phyloP scores from a whole-genome alignment of 805 yeast genomes.

The Saturnispora halmiae region DNA sequence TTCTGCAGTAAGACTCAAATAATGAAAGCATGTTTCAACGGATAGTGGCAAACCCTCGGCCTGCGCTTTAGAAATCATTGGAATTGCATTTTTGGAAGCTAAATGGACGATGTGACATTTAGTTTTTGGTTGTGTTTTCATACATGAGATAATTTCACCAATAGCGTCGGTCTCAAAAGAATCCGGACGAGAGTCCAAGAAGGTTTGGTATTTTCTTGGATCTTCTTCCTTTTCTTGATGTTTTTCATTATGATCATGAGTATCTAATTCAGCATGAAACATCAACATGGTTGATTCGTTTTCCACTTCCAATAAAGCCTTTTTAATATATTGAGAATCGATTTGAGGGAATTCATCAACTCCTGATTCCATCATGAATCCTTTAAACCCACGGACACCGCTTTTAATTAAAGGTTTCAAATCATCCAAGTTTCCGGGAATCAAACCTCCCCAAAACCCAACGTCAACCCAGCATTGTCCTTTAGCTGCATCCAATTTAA shows the following conservation, averaged over 20 bases:
- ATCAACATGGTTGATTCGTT: slow-evolving; percentile 62
- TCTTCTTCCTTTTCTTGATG: slow-evolving; percentile 26
- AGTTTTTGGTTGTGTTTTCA: slow-evolving; percentile 47
- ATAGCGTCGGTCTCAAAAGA: slow-evolving; percentile 81
- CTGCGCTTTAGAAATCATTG: slow-evolving; percentile 60
- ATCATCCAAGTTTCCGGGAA: slow-evolving; percentile 67
- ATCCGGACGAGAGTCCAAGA: slow-evolving; percentile 82
- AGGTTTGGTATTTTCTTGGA: slow-evolving; percentile 60
- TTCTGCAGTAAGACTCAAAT: slow-evolving; percentile 70
- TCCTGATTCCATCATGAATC: slow-evolving; percentile 89
- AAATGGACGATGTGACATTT: slow-evolving; percentile 85
- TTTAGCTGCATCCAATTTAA: slow-evolving; percentile 68
- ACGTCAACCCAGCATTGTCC: slow-evolving; percentile 87
- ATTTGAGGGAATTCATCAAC: slow-evolving; percentile 93
- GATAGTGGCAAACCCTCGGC: slow-evolving; percentile 49
- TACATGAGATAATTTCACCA: slow-evolving; percentile 55
- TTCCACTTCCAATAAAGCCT: slow-evolving; percentile 57
- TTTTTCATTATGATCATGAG: slow-evolving; percentile 25
- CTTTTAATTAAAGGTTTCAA: slow-evolving; percentile 66
- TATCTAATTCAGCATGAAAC: slow-evolving; percentile 88
- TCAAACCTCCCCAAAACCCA: slow-evolving; percentile 94
- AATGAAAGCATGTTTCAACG: slow-evolving; percentile 94
- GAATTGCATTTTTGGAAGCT: slow-evolving; percentile 78
- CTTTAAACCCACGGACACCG: slow-evolving; percentile 92
- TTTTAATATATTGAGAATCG: slow-evolving; percentile 48